Evolutionary conservation across 108 stramenopile species (phyloP), one percentile per base, ranked within the genome.

Genomic region (Cyclostephanos invisitatus): DNA sequence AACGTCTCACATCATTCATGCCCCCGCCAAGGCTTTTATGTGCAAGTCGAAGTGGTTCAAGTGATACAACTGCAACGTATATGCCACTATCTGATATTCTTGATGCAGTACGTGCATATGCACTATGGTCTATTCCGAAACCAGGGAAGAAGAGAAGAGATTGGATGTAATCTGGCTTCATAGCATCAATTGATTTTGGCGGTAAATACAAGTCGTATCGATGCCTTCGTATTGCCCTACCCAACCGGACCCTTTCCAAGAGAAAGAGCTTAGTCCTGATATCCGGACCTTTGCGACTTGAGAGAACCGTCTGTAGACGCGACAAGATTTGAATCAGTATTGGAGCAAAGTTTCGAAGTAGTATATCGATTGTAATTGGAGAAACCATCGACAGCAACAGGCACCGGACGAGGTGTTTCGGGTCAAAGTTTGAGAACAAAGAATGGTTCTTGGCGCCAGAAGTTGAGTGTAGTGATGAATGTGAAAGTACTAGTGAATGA

Each of bases 111-210:
- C 65, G 64, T 27, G 75, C 29, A 44, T 77, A 77, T 21, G 72
- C 71, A 66, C 29, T 20, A 24, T 72, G 75, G 47, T 46, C 25
- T 20, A 77, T 56, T 57, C 64, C 72, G 48, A 73, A 72, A 10
- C 75, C 75, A 50, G 75, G 75, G 37, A 73, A 73, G 71, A 77
- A 73, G 32, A 77, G 29, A 27, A 74, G 65, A 10, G 72, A 72
- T 56, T 47, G 62, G 28, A 72, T 64, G 29, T 17, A 51, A 22
- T 46, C 24, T 20, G 27, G 63, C 50, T 46, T 60, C 3, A 35
- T 20, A 36, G 46, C 63, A 36, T 36, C 42, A 2, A 7, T 42
- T 24, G 15, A 9, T 18, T 57, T 44, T n/a, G 65, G 73, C 37
- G 65, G 73, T 2, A 73, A 66, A 49, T 67, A 74, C 65, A 74